Conservation (phyloP, 1,284 basidiomycete genomes). For the Ganoderma lingzhi region DNA sequence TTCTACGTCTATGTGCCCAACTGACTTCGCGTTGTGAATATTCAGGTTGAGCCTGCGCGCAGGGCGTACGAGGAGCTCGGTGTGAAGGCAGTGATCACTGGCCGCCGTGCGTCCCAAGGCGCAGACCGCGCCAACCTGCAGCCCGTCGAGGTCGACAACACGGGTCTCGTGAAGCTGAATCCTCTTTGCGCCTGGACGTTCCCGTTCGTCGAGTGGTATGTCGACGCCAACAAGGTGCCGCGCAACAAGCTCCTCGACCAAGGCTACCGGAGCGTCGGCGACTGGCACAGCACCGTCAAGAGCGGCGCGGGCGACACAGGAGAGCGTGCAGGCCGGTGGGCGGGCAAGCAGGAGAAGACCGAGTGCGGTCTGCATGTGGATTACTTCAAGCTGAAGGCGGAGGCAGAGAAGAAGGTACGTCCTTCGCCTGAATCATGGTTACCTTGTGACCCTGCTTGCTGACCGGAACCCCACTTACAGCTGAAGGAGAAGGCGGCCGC, state of each 20-base stretch:
- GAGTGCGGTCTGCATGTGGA: constrained; percentile 97
- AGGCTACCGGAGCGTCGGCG: constrained; percentile 95
- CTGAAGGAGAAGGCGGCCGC: constrained; percentile 26
- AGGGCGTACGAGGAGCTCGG: constrained; percentile 86
- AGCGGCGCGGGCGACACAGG: constrained; percentile 75
- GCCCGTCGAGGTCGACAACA: constrained; percentile 92
- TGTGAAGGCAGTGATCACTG: constrained; percentile 93
- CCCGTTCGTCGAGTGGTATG: constrained; percentile 86
- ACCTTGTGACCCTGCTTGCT: not conserved
- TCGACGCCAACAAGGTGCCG: constrained; percentile 86
- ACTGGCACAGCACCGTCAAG: constrained; percentile 94
- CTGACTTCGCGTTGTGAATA: not conserved
- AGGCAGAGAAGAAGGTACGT: constrained; percentile 47
- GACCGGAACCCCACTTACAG: not conserved
- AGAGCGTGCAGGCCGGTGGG: constrained; percentile 94
- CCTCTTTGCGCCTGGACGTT: constrained; percentile 95
- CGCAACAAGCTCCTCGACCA: constrained; percentile 89
- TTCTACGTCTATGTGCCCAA: not conserved
- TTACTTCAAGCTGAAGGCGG: constrained; percentile 75
- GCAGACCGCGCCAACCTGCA: constrained; percentile 84
- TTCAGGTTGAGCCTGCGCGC: constrained; percentile 90
- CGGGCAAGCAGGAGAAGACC: constrained; percentile 86
- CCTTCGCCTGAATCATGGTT: not conserved
- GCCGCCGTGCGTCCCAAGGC: constrained; percentile 92
- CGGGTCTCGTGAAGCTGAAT: constrained; percentile 95